Evolutionary conservation across 1,284 basidiomycete genomes (phyloP).

Genomic region (Cutaneotrichosporon spelunceum): DNA sequence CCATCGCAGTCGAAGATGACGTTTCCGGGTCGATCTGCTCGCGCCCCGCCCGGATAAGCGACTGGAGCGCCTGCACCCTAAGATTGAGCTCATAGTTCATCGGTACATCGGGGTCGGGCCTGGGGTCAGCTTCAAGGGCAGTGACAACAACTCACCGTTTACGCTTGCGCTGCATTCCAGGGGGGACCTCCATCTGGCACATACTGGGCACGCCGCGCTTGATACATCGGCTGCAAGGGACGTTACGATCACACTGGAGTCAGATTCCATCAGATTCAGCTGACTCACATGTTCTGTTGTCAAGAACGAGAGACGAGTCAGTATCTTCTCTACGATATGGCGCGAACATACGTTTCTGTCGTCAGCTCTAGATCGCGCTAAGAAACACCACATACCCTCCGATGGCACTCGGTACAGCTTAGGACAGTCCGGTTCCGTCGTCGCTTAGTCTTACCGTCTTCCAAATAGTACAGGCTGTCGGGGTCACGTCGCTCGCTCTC

Average conservation of each 20-base stretch:
- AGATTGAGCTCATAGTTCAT: slow-evolving; percentile 43
- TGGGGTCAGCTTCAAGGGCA: background rate
- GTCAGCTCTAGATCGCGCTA: slow-evolving; percentile 2
- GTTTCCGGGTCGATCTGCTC: slow-evolving; percentile 36
- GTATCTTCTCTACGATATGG: background rate
- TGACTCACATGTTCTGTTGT: slow-evolving; percentile 42
- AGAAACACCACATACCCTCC: slow-evolving; percentile 36
- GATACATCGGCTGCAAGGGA: slow-evolving; percentile 49
- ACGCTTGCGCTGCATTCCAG: slow-evolving; percentile 37
- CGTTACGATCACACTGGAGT: slow-evolving; percentile 48
- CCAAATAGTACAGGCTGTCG: slow-evolving; percentile 20
- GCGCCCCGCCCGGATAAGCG: slow-evolving; percentile 42
- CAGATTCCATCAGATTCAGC: slow-evolving; percentile 10
- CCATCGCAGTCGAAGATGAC: slow-evolving; percentile 39
- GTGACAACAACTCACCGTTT: slow-evolving; percentile 32
- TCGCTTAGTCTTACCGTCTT: slow-evolving; percentile 36
- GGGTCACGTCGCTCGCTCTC: slow-evolving; percentile 17
- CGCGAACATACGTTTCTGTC: slow-evolving; percentile 38
- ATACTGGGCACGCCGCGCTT: slow-evolving; percentile 47
- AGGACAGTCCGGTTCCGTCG: slow-evolving; percentile 45
- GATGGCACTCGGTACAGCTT: slow-evolving; percentile 50
- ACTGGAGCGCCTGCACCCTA: slow-evolving; percentile 45
- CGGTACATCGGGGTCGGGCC: slow-evolving; percentile 30
- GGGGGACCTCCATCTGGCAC: slow-evolving; percentile 48
- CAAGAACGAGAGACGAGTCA: slow-evolving; percentile 12